Base-by-base conservation (phyloP, 257 asterid genomes). In the Solanum commersonii region DNA sequence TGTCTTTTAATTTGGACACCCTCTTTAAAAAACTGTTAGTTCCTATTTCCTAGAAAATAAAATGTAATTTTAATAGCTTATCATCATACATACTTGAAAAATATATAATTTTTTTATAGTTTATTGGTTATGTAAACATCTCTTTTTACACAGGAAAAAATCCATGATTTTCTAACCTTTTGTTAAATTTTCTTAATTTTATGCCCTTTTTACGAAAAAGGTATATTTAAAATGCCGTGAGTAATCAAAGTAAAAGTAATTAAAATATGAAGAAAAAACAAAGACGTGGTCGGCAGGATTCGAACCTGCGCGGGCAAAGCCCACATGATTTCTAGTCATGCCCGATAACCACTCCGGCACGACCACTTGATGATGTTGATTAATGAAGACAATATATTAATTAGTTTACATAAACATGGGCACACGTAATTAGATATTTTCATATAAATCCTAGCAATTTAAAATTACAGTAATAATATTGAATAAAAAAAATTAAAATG, bases 301-400 rank as follows among this genome's bases (percentile, higher is more conserved):
- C 98, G 98, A 95, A 96, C 98, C 98, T 95, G 97, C 98, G 98
- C 98, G 98, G 98, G 98, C 98, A 96, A 5, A 95, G 98, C 98
- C 98, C 99, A 96, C 99, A 97, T 96, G 99, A 95, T 97, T 97
- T 97, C 98, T 96, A 97, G 98, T 97, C 99, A 95, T 97, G 99
- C 99, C 98, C 98, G 98, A 97, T 95, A 97, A 96, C 98, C 98
- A 97, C 98, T 97, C 98, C 98, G 97, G 98, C 98, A 96, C 98
- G 98, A 93, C 96, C 97, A 95, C 98, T 0, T 0, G 4, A 0
- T 34, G 8, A 52, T 18, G n/a, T 0, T 52, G 1, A 1, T 6
- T 52, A 0, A 0, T 52, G 9, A 16, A 52, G 0, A 2, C 0
- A 16, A 0, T 16, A 18, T 6, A 52, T 52, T 52, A 0, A 5